These are phyloP conservation scores for Byssoonygena ceratinophila DNA, from an alignment of 2,329 filamentous ascomycete species.

Conservation along the genomic window DNA sequence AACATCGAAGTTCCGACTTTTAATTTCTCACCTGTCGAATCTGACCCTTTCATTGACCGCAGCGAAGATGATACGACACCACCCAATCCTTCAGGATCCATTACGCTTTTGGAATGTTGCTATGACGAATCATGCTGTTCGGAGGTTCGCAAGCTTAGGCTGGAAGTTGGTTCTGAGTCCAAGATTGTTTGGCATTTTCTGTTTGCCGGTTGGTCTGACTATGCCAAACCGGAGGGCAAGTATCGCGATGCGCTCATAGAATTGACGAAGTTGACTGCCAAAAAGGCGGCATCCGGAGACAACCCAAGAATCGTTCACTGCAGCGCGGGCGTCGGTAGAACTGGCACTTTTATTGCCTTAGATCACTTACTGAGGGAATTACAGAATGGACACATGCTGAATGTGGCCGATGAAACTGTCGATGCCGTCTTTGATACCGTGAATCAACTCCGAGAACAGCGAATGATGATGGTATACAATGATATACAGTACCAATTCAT, in stretches of 20 bases:
- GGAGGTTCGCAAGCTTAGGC: constrained; percentile 62
- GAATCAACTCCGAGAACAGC: constrained; percentile 69
- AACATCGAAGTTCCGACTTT: constrained; percentile 43
- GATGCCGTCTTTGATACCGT: constrained; percentile 74
- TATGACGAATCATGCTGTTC: constrained; percentile 49
- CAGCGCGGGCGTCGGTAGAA: constrained; percentile 86
- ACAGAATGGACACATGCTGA: constrained; percentile 57
- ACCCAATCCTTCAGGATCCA: constrained; percentile 39
- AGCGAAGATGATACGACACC: constrained; percentile 56
- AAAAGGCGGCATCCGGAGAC: constrained; percentile 36
- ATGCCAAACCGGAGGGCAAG: constrained; percentile 58
- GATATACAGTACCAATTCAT: constrained; percentile 76
- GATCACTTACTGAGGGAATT: constrained; percentile 81
- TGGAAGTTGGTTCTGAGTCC: constrained; percentile 42
- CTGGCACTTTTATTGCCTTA: constrained; percentile 91
- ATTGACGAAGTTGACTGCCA: constrained; percentile 41
- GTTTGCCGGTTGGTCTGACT: constrained; percentile 84
- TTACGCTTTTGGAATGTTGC: constrained; percentile 50
- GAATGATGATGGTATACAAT: constrained; percentile 91
- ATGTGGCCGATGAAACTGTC: constrained; percentile 35
- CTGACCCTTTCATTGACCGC: constrained; percentile 39
- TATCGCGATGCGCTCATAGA: constrained; percentile 43
- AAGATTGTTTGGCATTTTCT: constrained; percentile 72
- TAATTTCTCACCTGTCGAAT: constrained; percentile 29
- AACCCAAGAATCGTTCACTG: constrained; percentile 77